These are phyloP conservation scores for Chytridiales sp. DNA, from an alignment of 371 early-diverging fungal genomes.

Conservation along the genomic window DNA sequence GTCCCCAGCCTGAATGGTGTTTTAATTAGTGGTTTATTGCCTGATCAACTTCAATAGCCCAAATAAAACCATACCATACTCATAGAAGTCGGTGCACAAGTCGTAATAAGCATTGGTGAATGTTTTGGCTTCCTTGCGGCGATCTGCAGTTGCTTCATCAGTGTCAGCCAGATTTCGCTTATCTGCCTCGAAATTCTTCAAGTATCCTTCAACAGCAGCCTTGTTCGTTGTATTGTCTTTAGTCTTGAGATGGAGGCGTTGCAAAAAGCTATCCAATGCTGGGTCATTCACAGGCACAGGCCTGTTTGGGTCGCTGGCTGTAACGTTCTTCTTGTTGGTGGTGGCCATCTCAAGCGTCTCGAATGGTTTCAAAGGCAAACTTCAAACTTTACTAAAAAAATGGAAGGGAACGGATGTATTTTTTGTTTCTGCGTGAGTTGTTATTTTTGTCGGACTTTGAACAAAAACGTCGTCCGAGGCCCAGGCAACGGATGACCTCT, in stretches of 20 bases:
- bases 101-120: slow-evolving; percentile 52
- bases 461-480: too few species aligned
- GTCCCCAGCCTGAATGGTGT: slow-evolving; percentile 73
- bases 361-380: neutral
- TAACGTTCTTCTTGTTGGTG: slow-evolving; percentile 73
- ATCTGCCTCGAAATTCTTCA: slow-evolving; percentile 43
- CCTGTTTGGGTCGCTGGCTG: slow-evolving; percentile 68
- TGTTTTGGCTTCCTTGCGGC: slow-evolving; percentile 33
- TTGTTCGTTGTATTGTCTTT: slow-evolving; percentile 38
- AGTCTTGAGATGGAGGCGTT: slow-evolving; percentile 42
- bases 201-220: slow-evolving; percentile 44
- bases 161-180: slow-evolving; percentile 37
- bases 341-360: neutral
- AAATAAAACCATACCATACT: slow-evolving; percentile 37
- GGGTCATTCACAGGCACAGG: slow-evolving; percentile 41
- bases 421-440: neutral
- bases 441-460: too few species aligned
- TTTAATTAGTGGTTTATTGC: slow-evolving; percentile 24
- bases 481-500: too few species aligned
- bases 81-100: slow-evolving; percentile 51
- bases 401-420: neutral
- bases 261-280: slow-evolving; percentile 33
- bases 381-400: neutral
- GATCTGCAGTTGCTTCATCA: slow-evolving; percentile 35
- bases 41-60: slow-evolving; percentile 4